Base-by-base conservation (phyloP, 352 stramenopile genomes). In the Ophiocytium majus region DNA sequence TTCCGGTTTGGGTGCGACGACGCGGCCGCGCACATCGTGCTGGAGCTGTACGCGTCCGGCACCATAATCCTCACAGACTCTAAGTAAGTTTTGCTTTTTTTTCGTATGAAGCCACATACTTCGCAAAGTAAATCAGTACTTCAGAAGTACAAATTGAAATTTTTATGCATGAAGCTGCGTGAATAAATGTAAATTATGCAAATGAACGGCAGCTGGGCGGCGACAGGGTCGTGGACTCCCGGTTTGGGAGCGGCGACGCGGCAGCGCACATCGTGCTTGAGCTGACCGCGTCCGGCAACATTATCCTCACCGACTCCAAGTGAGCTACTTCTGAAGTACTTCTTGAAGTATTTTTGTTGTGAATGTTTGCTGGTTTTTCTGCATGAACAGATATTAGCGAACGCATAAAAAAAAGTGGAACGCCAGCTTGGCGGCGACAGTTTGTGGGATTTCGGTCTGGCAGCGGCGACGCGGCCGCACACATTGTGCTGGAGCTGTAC, bases 401-500 rank as follows among this genome's bases (percentile, higher is more conserved):
- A n/a, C n/a, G n/a, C n/a, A n/a, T n/a, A n/a, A n/a, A n/a, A n/a
- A n/a, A n/a, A n/a, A n/a, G n/a, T n/a, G n/a, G n/a, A n/a, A n/a
- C n/a, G n/a, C 96, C 99, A 91, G 89, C 99, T 32, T 80, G 83
- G 36, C 92, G 93, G 57, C 96, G 99, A 89, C 95, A 96, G 80
- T 96, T 99, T 28, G 94, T 99, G 35, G 93, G 98, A 87, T 96
- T 99, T 83, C 94, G 92, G 1, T 99, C 99, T 88, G 96, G 96
- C 63, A 92, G 91, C 78, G 96, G 96, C 66, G 91, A 94, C 33
- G 90, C 93, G 50, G 89, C 93, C 76, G 95, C 95, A 89, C 93
- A 98, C 83, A 89, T 99, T 23, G 97, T 99, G 88, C 90, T 99
- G 37, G 97, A 99, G 92, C 92, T 99, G 1, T 99, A 99, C 90